A percentile compares a stretch with the other conserved stretches of the same genome.
Conservation (phyloP, 495 filamentous ascomycete species). For the Penicillium simplicissimum region DNA sequence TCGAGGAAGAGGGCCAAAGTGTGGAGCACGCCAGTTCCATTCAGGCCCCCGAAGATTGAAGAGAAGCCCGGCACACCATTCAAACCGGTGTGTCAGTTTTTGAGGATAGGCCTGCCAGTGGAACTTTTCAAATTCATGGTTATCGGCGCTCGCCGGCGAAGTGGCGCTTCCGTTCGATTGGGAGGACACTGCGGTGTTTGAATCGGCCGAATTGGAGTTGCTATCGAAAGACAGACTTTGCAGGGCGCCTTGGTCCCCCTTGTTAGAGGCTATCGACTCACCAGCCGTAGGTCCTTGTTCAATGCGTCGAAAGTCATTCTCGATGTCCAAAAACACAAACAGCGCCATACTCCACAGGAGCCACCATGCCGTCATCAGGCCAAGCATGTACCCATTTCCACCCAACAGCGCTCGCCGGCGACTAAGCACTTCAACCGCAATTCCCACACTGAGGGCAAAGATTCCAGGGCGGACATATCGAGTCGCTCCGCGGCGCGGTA, state of each 20-base stretch:
- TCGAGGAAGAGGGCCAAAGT: slow-evolving; percentile 58
- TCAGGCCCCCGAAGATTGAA: slow-evolving; percentile 71
- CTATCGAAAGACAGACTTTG: neutral
- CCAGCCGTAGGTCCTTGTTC: slow-evolving; percentile 32
- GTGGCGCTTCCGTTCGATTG: neutral
- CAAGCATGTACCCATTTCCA: slow-evolving; percentile 66
- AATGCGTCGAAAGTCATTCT: slow-evolving; percentile 68
- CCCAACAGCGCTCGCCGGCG: slow-evolving; percentile 55
- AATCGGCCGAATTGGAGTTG: neutral
- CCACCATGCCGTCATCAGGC: slow-evolving; percentile 64
- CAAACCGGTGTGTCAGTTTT: slow-evolving; percentile 60
- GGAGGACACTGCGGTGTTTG: neutral
- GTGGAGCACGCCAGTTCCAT: slow-evolving; percentile 72
- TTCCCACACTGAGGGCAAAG: slow-evolving; percentile 50
- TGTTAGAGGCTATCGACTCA: neutral
- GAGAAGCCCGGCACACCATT: slow-evolving; percentile 70
- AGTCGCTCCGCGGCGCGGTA: slow-evolving; percentile 28
- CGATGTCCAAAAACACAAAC: slow-evolving; percentile 63
- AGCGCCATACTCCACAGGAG: slow-evolving; percentile 63
- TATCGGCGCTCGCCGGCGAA: neutral
- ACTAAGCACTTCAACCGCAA: slow-evolving; percentile 42
- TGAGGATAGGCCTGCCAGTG: slow-evolving; percentile 75
- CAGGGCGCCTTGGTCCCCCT: neutral
- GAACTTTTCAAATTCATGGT: slow-evolving; percentile 9
- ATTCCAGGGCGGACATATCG: slow-evolving; percentile 52